Percentiles rank a stretch among this genome's conserved stretches.
These are phyloP conservation scores for Proliferodiscus dingleyae DNA, from an alignment of 2,329 filamentous ascomycete genomes.

Conservation along the genomic window DNA sequence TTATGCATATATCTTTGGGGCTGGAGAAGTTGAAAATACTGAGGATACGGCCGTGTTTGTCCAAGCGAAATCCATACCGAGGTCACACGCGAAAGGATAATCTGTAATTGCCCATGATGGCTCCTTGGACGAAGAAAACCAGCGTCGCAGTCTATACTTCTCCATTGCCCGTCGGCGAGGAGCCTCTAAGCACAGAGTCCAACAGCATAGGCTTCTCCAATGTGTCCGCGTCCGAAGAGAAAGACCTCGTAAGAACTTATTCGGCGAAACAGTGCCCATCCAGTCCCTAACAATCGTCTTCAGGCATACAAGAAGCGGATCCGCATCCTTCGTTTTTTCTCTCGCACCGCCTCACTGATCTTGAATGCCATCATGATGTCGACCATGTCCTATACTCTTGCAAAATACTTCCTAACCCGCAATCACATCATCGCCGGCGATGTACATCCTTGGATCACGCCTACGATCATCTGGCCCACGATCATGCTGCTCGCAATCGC, in stretches of 20 bases:
- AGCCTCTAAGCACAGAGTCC: neutral
- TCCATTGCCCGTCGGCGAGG: neutral
- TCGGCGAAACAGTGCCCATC: neutral
- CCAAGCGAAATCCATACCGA: neutral
- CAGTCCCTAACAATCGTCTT: neutral
- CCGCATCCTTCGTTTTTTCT: slow-evolving; percentile 18
- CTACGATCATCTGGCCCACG: slow-evolving; percentile 17
- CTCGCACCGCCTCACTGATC: slow-evolving; percentile 14
- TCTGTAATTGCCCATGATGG: neutral
- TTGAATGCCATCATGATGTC: slow-evolving; percentile 15
- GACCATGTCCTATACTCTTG: slow-evolving; percentile 17
- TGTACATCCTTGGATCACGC: slow-evolving; percentile 9
- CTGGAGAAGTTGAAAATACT: too few relatives aligned
- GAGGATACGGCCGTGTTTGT: neutral
- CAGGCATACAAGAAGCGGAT: slow-evolving; percentile 20
- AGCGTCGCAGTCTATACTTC: neutral
- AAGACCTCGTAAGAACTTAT: slow-evolving; percentile 11
- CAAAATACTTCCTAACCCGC: slow-evolving; percentile 17
- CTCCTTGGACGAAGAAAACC: neutral
- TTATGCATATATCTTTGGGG: too few relatives aligned
- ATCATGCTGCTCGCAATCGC: slow-evolving; percentile 17
- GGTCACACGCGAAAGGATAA: neutral
- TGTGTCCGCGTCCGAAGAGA: slow-evolving; percentile 11
- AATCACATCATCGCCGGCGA: slow-evolving; percentile 6
- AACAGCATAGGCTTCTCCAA: neutral